These are phyloP conservation scores for Biancaea sappan DNA, from an alignment of 306 rosid species.

Conservation along the genomic window DNA sequence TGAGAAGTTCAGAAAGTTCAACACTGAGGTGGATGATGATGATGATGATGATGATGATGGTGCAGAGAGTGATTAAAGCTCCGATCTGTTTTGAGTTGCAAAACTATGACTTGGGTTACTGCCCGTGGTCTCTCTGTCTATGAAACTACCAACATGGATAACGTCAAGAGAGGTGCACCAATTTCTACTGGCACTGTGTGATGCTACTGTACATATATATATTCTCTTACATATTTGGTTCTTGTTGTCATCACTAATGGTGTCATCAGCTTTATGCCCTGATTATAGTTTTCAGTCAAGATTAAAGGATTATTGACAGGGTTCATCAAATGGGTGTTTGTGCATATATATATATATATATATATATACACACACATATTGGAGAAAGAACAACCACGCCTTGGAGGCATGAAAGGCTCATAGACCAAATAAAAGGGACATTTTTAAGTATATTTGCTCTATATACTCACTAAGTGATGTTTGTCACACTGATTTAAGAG, in stretches of 20 bases:
- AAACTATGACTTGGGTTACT: slow-evolving; percentile 83
- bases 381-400: slow-evolving; percentile 26
- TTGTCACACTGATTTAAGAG: no score
- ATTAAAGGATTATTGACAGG: slow-evolving; percentile 19
- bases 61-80: slow-evolving; percentile 93
- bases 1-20: slow-evolving; percentile 38
- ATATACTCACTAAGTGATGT: no score
- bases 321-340: background rate
- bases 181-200: slow-evolving; percentile 64
- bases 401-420: no score
- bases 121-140: slow-evolving; percentile 87
- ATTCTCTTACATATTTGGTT: slow-evolving; percentile 31
- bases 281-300: slow-evolving; percentile 31
- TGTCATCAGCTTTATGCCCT: slow-evolving; percentile 29
- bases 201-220: slow-evolving; percentile 31
- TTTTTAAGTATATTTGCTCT: no score
- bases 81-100: slow-evolving; percentile 95
- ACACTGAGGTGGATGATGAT: slow-evolving; percentile 53
- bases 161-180: slow-evolving; percentile 80
- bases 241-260: slow-evolving; percentile 37
- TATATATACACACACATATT: no score
- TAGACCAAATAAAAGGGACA: background rate
- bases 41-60: slow-evolving; percentile 53
- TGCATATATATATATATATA: no score
- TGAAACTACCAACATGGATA: slow-evolving; percentile 93